A percentile compares a stretch with the other conserved stretches of the same genome.
phyloP scores from a whole-genome alignment of 371 early-diverging fungal species.

The Mortierella sp. region DNA sequence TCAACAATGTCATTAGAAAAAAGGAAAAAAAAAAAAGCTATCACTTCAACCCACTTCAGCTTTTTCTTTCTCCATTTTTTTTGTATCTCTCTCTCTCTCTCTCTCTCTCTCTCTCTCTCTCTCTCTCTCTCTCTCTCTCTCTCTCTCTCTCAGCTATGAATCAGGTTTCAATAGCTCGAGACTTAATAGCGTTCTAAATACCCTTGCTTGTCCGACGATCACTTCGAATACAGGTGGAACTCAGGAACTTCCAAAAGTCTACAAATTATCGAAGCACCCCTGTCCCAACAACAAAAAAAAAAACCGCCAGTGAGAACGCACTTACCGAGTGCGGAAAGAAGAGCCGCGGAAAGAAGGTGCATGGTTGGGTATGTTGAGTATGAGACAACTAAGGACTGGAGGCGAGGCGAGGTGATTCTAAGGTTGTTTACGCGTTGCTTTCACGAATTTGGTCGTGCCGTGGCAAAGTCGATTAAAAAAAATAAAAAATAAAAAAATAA shows the following conservation, averaged over 20 bases:
- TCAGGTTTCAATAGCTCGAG: not conserved
- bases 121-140: not conserved
- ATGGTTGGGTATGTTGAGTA: not conserved
- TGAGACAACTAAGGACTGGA: not conserved
- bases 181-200: too few species aligned
- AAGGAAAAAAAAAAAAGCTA: not conserved
- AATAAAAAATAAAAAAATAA: not conserved
- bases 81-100: not conserved
- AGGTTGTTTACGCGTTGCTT: too few species aligned
- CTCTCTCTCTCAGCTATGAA: not conserved
- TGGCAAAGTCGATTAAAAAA: not conserved
- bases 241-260: not conserved
- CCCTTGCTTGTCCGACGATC: slow-evolving; percentile 2
- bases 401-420: not conserved
- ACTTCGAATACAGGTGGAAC: slow-evolving; percentile 4
- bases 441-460: too few species aligned
- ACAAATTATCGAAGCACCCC: slow-evolving; percentile 1
- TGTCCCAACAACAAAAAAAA: too few species aligned
- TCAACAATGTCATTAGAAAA: not conserved
- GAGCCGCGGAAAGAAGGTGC: not conserved
- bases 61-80: not conserved
- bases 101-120: not conserved
- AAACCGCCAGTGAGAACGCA: not conserved
- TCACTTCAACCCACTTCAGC: not conserved
- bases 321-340: not conserved